Percentiles rank a stretch among this genome's conserved stretches.
Conservation (phyloP, 202 grass and related monocot species). For the Digitaria exilis region DNA sequence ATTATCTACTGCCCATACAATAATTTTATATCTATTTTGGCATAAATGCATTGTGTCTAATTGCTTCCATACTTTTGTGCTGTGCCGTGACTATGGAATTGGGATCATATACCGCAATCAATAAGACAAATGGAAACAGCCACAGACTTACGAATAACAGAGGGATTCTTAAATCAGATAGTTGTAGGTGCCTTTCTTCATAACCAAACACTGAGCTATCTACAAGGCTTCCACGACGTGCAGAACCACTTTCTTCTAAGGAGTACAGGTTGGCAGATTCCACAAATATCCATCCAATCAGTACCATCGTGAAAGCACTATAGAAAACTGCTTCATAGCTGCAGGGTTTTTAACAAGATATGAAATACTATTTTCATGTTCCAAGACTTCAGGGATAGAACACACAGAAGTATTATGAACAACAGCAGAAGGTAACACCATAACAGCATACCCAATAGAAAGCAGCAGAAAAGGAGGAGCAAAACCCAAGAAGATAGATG, state of each 20-base stretch:
- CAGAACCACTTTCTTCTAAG: slow-evolving; percentile 57
- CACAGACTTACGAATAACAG: slow-evolving; percentile 85
- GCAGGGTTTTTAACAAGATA: slow-evolving; percentile 31
- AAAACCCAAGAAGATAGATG: slow-evolving; percentile 96
- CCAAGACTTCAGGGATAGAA: slow-evolving; percentile 24
- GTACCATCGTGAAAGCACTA: slow-evolving; percentile 76
- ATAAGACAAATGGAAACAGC: slow-evolving; percentile 32
- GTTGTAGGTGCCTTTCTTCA: slow-evolving; percentile 72
- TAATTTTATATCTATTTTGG: neutral
- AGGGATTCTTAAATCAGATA: slow-evolving; percentile 91
- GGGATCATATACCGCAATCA: slow-evolving; percentile 6
- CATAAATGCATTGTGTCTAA: slow-evolving; percentile 3
- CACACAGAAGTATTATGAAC: slow-evolving; percentile 21
- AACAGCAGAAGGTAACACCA: slow-evolving; percentile 35
- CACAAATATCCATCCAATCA: slow-evolving; percentile 88
- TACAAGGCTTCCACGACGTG: slow-evolving; percentile 37
- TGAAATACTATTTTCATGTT: slow-evolving; percentile 18
- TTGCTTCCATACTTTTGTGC: neutral
- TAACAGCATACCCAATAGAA: slow-evolving; percentile 90
- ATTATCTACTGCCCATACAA: neutral
- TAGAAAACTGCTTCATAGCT: slow-evolving; percentile 99
- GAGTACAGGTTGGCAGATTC: slow-evolving; percentile 71
- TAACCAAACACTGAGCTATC: slow-evolving; percentile 42
- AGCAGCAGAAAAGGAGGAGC: slow-evolving; percentile 93
- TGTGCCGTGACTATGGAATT: slow-evolving; percentile 14